These are phyloP conservation scores for Syncephalastrum contaminatum DNA, from an alignment of 371 early-diverging fungal genomes.

Conservation along the genomic window DNA sequence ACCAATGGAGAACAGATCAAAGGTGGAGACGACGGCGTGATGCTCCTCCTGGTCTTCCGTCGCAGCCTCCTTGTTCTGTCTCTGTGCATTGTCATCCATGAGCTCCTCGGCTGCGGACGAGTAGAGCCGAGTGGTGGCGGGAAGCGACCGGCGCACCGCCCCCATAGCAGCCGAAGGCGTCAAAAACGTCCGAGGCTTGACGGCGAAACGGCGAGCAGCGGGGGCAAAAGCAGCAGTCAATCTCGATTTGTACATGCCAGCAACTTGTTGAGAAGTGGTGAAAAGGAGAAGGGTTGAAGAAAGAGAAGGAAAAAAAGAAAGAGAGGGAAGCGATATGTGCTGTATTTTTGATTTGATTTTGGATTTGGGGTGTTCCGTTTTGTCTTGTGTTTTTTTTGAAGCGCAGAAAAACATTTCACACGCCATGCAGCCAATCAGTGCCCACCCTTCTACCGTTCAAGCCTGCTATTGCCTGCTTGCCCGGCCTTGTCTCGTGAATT, in stretches of 20 bases:
- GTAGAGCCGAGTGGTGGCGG: constrained; percentile 1
- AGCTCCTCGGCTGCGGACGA: constrained; percentile 6
- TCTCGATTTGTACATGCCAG: constrained; percentile 11
- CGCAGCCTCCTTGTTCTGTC: not conserved
- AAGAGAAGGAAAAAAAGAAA: not conserved
- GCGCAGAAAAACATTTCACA: constrained; percentile 12
- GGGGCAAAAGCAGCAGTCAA: not conserved
- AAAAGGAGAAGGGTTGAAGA: not conserved
- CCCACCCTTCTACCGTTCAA: not conserved
- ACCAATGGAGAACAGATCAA: constrained; percentile 95
- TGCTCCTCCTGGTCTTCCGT: constrained; percentile 26
- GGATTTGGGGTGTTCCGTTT: constrained; percentile 6
- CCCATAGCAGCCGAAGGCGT: too few relatives aligned
- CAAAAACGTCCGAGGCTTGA: too few relatives aligned
- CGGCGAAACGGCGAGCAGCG: not conserved
- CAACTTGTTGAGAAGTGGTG: constrained; percentile 6
- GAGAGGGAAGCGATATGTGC: not conserved
- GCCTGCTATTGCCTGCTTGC: not conserved
- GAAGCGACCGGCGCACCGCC: too few relatives aligned
- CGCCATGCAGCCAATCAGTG: constrained; percentile 19
- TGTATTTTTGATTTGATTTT: too few relatives aligned
- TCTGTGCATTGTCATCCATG: too few relatives aligned
- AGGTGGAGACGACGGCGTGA: constrained; percentile 92
- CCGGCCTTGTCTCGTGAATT: too few relatives aligned
- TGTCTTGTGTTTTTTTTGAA: constrained; percentile 7